Conservation (phyloP, 2,329 filamentous ascomycete genomes). For the Monosporascus sp. region DNA sequence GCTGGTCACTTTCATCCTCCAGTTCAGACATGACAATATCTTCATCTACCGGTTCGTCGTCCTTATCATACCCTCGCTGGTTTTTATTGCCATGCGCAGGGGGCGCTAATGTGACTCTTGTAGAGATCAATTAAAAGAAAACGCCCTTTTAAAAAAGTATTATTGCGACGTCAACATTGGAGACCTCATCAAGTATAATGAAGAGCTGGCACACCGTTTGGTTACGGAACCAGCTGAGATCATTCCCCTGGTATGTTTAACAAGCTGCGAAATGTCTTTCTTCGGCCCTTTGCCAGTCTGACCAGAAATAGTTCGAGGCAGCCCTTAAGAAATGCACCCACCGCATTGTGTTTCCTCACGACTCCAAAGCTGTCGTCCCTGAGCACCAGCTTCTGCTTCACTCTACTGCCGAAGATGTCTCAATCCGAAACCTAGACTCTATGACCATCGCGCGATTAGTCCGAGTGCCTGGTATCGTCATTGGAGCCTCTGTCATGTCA, state of each 20-base stretch:
- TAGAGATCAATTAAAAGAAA: constrained; percentile 92
- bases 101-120: constrained; percentile 20
- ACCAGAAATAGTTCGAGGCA: constrained; percentile 66
- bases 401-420: constrained; percentile 83
- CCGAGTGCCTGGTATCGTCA: constrained; percentile 93
- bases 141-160: constrained; percentile 88
- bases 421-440: constrained; percentile 90
- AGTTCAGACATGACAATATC: constrained; percentile 88
- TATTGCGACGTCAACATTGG: constrained; percentile 95
- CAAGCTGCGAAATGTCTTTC: background rate
- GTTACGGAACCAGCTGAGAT: constrained; percentile 87
- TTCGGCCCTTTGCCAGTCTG: constrained; percentile 2
- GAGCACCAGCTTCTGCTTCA: constrained; percentile 93
- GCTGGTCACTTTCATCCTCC: constrained; percentile 85
- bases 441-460: constrained; percentile 92
- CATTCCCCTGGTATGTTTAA: constrained; percentile 71
- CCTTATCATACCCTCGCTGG: background rate
- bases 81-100: background rate
- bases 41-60: constrained; percentile 82
- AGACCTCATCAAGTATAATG: constrained; percentile 92
- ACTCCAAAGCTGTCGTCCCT: constrained; percentile 63
- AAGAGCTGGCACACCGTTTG: constrained; percentile 86
- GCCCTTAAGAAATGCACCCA: constrained; percentile 89
- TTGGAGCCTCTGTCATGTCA: constrained; percentile 92
- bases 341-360: constrained; percentile 82